phyloP scores from a whole-genome alignment of 257 asterid genomes.

The Nicotiana paniculata region DNA sequence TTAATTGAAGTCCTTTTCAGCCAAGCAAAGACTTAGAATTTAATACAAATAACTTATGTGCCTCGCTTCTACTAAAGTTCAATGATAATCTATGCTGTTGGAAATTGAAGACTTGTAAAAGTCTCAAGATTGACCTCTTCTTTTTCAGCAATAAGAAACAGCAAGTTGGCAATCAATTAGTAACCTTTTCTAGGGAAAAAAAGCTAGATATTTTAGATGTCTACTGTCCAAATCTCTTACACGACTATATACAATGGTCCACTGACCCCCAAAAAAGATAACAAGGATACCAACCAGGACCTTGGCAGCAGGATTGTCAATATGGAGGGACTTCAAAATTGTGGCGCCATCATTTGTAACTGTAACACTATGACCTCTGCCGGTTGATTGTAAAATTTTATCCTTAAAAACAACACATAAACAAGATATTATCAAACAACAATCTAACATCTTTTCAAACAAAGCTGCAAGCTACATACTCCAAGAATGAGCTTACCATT shows the following conservation, averaged over 20 bases:
- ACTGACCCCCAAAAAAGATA: neutral
- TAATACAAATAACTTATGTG: neutral
- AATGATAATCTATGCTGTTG: neutral
- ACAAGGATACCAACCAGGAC: slow-evolving; percentile 90
- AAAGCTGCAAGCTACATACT: neutral
- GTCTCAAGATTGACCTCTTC: neutral
- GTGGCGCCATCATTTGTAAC: slow-evolving; percentile 98
- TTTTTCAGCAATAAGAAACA: neutral
- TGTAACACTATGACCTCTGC: slow-evolving; percentile 69
- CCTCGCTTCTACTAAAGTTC: neutral
- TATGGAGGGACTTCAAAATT: slow-evolving; percentile 86
- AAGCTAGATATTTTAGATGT: neutral
- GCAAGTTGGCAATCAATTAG: neutral
- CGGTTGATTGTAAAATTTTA: slow-evolving; percentile 86
- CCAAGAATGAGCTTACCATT: slow-evolving; percentile 40
- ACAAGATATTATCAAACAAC: neutral
- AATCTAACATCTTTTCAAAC: neutral
- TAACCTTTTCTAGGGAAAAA: neutral
- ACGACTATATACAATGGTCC: neutral
- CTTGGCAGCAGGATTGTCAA: slow-evolving; percentile 95
- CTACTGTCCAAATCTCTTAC: neutral
- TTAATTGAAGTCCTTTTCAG: neutral
- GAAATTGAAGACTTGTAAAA: neutral
- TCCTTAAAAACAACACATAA: slow-evolving; percentile 37
- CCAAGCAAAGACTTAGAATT: neutral